A percentile compares a stretch with the other conserved stretches of the same genome.
phyloP scores from a whole-genome alignment of 768 basidiomycete genomes.

The Gloeophyllum trabeum region DNA sequence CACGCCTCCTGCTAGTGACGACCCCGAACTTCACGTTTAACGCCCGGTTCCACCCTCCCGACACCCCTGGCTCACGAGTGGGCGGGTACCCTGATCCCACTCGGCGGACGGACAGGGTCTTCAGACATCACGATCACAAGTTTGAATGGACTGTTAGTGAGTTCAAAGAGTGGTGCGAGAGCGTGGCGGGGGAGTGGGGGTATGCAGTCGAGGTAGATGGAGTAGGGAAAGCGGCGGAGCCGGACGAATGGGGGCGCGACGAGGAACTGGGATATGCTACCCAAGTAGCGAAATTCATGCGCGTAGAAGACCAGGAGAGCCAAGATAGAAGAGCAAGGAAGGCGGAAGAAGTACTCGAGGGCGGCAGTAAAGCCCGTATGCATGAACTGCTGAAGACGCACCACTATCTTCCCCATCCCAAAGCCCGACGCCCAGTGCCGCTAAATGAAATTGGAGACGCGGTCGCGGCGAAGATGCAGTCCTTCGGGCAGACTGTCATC shows the following conservation, averaged over 20 bases:
- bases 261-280: conserved; percentile 52
- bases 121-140: conserved; percentile 78
- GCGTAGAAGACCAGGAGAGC: conserved; percentile 25
- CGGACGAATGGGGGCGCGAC: conserved; percentile 68
- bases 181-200: conserved; percentile 53
- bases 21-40: conserved; percentile 86
- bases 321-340: conserved; percentile 14
- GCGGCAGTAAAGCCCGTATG: conserved; percentile 9
- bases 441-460: conserved; percentile 34
- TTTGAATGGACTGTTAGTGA: conserved; percentile 83
- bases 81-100: conserved; percentile 67
- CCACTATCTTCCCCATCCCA: conserved; percentile 38
- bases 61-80: conserved; percentile 25
- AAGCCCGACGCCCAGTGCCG: conserved; percentile 29
- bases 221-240: conserved; percentile 46
- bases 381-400: conserved; percentile 41
- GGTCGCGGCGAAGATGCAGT: conserved; percentile 44
- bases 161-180: conserved; percentile 52
- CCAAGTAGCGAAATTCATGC: conserved; percentile 52
- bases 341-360: conserved; percentile 12
- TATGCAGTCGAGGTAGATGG: conserved; percentile 51
- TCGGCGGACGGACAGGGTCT: conserved; percentile 56
- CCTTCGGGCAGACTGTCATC: conserved; percentile 35
- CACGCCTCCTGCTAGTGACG: conserved; percentile 63
- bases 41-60: conserved; percentile 54